Conservation (phyloP, 352 stramenopile species). For the Pythium scleroteichum region DNA sequence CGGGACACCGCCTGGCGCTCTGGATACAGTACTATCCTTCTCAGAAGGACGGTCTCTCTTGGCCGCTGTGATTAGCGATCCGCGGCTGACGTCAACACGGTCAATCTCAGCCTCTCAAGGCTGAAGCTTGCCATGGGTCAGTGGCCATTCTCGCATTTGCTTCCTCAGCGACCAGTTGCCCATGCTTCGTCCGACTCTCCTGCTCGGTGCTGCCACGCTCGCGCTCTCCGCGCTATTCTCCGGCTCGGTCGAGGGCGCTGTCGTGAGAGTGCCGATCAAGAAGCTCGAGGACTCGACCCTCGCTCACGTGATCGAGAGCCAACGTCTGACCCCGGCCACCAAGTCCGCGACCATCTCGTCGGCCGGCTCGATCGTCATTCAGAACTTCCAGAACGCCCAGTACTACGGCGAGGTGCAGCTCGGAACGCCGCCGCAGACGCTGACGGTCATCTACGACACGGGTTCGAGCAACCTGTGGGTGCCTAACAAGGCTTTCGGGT, state of each 20-base stretch:
- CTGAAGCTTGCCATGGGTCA: neutral
- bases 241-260: neutral
- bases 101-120: too few species aligned
- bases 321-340: neutral
- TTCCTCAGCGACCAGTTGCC: neutral
- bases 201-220: neutral
- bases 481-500: conserved; percentile 77
- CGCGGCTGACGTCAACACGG: too few species aligned
- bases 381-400: conserved; percentile 93
- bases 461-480: conserved; percentile 97
- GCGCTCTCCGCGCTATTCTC: neutral
- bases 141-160: neutral
- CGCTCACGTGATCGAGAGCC: conserved; percentile 2
- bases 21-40: neutral
- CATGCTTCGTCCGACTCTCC: conserved; percentile 2
- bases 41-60: too few species aligned
- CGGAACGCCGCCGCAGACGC: conserved; percentile 89
- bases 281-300: neutral
- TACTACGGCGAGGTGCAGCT: conserved; percentile 93
- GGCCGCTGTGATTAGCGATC: too few species aligned
- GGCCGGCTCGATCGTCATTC: conserved; percentile 57
- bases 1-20: conserved; percentile 7
- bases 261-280: neutral
- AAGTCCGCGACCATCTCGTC: too few species aligned
- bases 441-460: conserved; percentile 97